Evolutionary conservation across 768 basidiomycete genomes (phyloP), one percentile per base, ranked within the genome.

Genomic region (Leucocoprinus sp.): DNA sequence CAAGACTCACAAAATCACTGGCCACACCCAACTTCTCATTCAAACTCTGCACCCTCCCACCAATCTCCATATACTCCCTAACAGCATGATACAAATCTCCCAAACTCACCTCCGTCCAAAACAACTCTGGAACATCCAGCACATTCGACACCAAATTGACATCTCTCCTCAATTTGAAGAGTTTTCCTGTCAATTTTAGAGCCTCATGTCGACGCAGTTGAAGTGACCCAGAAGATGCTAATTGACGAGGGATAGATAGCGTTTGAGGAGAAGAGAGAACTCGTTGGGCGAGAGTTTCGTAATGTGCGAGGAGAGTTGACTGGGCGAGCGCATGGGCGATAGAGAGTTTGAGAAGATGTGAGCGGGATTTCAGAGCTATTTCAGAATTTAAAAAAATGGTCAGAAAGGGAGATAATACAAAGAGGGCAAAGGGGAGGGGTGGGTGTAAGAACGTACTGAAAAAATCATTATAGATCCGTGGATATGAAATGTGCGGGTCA

Each of bases 401-500:
- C 27, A 28, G 6, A 6, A 12, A 6, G 27, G 5, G 50, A 24
- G 5, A n/a, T 9, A 14, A 4, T 23, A 5, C 14, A 3, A 23
- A n/a, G 8, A 19, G 9, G 15, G 36, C 17, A 7, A n/a, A 8
- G 6, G 21, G 21, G 19, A 18, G 6, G 51, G 5, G 41, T 23
- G 7, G 29, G 7, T n/a, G 43, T 22, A 21, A 8, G 71, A n/a
- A 14, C 84, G 54, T 57, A 93, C 92, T 93, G 66, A 93, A 95
- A 65, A 93, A 89, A 61, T 95, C 93, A 51, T 97, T 95, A 66
- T 89, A 96, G 52, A 97, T 93, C 37, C 93, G 77, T 12, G 93
- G 93, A 55, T 84, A 91, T 0, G 78, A 72, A 8, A 93, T 90
- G 43, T 80, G 64, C 2, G 84, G 75, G 56, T 97, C 93, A 57